Conservation (phyloP, 495 filamentous ascomycete genomes). For the Clavariopsis aquatica region DNA sequence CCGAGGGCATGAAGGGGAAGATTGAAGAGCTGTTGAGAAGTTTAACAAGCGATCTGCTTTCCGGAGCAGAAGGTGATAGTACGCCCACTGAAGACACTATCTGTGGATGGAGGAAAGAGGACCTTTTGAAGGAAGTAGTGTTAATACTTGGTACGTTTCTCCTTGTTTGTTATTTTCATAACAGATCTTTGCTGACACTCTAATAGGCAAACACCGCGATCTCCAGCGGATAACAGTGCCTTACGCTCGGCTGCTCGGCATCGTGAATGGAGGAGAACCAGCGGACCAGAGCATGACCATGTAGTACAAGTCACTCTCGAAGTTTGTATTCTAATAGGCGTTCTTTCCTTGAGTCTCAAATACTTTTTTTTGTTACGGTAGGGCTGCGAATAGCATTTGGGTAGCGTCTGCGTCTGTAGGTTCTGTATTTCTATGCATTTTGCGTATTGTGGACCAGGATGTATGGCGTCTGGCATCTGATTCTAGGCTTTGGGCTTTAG, state of each 20-base stretch:
- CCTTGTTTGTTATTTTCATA: neutral
- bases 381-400: neutral
- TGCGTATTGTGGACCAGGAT: neutral
- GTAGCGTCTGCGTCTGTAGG: neutral
- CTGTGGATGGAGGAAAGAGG: constrained; percentile 85
- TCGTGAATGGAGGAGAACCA: constrained; percentile 20
- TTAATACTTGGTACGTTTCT: constrained; percentile 79
- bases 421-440: neutral
- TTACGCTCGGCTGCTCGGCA: constrained; percentile 36
- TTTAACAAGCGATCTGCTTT: constrained; percentile 70
- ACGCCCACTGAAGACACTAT: constrained; percentile 63
- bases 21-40: constrained; percentile 86
- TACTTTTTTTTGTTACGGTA: neutral
- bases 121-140: constrained; percentile 84
- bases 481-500: neutral
- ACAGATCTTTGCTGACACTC: constrained; percentile 19
- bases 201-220: constrained; percentile 90
- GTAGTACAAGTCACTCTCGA: constrained; percentile 30
- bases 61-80: constrained; percentile 54
- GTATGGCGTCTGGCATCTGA: neutral
- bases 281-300: constrained; percentile 36
- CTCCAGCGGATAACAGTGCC: constrained; percentile 73
- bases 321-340: neutral
- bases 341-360: neutral
- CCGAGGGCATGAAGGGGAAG: constrained; percentile 81